Conservation (phyloP, 129 eudicot genomes). For the Centaurea solstitialis region DNA sequence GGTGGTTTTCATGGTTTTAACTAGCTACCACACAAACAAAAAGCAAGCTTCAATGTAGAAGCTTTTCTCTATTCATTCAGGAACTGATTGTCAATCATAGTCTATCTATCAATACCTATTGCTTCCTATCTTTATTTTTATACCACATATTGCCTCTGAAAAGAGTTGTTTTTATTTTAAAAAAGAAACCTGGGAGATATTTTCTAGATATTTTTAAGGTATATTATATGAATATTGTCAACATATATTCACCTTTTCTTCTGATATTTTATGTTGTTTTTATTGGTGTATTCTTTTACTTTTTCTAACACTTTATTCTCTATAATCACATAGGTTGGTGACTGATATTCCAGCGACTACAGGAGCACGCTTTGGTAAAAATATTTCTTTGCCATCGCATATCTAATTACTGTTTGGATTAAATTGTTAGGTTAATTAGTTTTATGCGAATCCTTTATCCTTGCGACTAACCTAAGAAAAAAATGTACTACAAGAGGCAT, state of each 20-base stretch:
- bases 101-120: background rate
- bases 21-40: slow-evolving; percentile 13
- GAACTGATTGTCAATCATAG: background rate
- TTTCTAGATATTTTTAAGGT: too few relatives aligned
- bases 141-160: too few relatives aligned
- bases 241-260: background rate
- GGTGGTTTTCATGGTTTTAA: background rate
- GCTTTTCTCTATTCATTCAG: slow-evolving; percentile 19
- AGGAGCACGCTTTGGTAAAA: slow-evolving; percentile 68
- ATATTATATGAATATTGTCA: too few relatives aligned
- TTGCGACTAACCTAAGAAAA: too few relatives aligned
- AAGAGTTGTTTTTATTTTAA: background rate
- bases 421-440: too few relatives aligned
- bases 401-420: background rate
- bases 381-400: too few relatives aligned
- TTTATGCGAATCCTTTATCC: too few relatives aligned
- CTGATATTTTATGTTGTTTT: slow-evolving; percentile 4
- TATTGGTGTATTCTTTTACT: background rate
- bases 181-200: background rate
- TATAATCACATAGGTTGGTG: slow-evolving; percentile 52
- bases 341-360: slow-evolving; percentile 90
- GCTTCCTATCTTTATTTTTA: too few relatives aligned
- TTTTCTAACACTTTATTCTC: too few relatives aligned
- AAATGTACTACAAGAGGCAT: too few relatives aligned
- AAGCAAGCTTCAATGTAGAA: background rate